A percentile compares a stretch with the other conserved stretches of the same genome.
phyloP scores from a whole-genome alignment of 129 eudicot genomes.

The Solidago caesia region DNA sequence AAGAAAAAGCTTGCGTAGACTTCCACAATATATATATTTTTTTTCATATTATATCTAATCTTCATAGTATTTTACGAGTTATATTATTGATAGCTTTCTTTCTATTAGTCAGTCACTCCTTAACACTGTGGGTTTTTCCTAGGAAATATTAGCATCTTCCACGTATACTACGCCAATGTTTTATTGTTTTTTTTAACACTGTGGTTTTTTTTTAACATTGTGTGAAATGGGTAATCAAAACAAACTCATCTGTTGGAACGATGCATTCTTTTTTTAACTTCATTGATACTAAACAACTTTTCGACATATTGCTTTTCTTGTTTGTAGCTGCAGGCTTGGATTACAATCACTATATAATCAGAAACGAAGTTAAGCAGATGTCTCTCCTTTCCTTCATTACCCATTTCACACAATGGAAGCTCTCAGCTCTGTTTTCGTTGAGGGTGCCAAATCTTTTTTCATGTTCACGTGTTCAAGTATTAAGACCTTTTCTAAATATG shows the following conservation, averaged over 20 bases:
- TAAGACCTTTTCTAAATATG: slow-evolving; percentile 21
- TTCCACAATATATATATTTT: too few species aligned
- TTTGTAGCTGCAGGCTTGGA: neutral
- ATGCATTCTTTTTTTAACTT: slow-evolving; percentile 10
- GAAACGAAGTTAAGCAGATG: neutral
- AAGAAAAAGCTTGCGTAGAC: too few species aligned
- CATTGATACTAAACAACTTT: slow-evolving; percentile 16
- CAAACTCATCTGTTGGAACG: neutral
- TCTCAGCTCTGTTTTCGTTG: slow-evolving; percentile 4
- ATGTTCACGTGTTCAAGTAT: slow-evolving; percentile 20
- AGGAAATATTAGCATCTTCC: neutral
- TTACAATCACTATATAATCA: neutral
- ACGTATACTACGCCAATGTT: neutral
- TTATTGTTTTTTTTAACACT: neutral
- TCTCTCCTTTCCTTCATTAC: neutral
- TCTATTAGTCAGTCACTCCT: neutral
- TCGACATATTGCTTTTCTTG: neutral
- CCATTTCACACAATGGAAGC: slow-evolving; percentile 28
- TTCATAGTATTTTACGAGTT: neutral
- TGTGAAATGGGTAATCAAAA: too few species aligned
- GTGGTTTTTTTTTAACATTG: too few species aligned
- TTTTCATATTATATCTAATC: too few species aligned
- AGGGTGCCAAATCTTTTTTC: slow-evolving; percentile 20
- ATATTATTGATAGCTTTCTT: neutral
- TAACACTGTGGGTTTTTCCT: neutral